Percentiles rank a stretch among this genome's conserved stretches.
Conservation (phyloP, 352 stramenopile species). For the Hyaloperonospora brassicae region DNA sequence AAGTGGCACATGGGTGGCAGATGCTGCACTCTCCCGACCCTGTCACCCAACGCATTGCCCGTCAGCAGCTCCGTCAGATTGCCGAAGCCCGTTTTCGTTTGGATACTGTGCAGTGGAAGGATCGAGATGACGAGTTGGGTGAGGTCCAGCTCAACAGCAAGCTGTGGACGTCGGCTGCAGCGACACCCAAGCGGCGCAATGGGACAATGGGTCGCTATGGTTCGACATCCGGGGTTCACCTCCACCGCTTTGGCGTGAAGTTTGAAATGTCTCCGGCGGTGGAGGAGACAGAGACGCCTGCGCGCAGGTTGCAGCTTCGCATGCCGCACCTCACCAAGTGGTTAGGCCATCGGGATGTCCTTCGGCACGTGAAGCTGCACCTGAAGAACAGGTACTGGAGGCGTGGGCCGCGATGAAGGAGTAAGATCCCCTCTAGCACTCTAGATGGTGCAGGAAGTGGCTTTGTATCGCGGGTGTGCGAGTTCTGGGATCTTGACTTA, state of each 20-base stretch:
- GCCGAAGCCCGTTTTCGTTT: constrained; percentile 1
- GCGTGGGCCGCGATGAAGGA: background rate
- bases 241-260: constrained; percentile 1
- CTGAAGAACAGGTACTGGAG: constrained; percentile 5
- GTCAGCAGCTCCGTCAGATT: constrained; percentile 10
- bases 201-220: constrained; percentile 5
- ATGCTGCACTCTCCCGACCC: constrained; percentile 11
- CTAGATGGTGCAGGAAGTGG: constrained; percentile 1
- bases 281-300: background rate
- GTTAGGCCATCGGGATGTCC: constrained; percentile 4
- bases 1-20: constrained; percentile 7
- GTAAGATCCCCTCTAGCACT: background rate
- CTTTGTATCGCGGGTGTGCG: constrained; percentile 1
- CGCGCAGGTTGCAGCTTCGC: constrained; percentile 4
- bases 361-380: constrained; percentile 8
- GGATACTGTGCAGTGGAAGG: background rate
- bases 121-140: constrained; percentile 1
- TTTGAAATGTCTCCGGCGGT: constrained; percentile 1
- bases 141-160: no score
- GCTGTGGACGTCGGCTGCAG: no score
- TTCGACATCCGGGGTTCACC: constrained; percentile 6
- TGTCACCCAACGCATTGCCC: constrained; percentile 3
- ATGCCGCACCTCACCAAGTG: constrained; percentile 12
- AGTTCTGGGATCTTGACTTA: constrained; percentile 12
- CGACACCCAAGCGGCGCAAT: no score